Base-by-base conservation (phyloP, 352 stramenopile genomes). In the Phytophthora pistaciae region DNA sequence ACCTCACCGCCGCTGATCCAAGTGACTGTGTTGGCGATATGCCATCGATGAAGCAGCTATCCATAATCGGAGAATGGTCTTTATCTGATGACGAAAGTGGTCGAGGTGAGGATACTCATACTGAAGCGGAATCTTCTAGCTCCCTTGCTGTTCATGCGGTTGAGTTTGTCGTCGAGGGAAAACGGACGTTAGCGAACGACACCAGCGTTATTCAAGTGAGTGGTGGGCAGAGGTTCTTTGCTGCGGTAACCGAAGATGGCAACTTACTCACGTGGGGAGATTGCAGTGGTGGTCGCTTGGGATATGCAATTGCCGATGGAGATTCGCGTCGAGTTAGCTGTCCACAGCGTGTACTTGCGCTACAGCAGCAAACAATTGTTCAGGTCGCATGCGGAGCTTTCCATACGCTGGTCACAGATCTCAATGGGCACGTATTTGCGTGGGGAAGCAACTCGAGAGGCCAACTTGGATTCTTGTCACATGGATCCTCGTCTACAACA, bases 341-440 rank as follows among this genome's bases (percentile, higher is more conserved):
- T 8, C 87, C 87, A 25, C 78, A 78, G 3, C 66, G 63, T 38
- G 81, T 93, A 6, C 31, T 58, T 0, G 68, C 69, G 5, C 56
- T 92, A 11, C 10, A 73, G 9, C 56, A 80, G 25, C 66, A 74
- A 18, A 83, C 75, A 3, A 70, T 95, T 25, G 70, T 80, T 33
- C 74, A 91, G 49, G 82, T 95, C 4, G 63, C 88, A 3, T 95
- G 88, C 25, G 88, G 88, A 40, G 81, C 77, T 11, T 95, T 92
- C 56, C 88, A 95, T 48, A 80, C 84, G 3, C 72, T 95, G 1
- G 81, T 75, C 6, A 92, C 82, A 1, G 85, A 95, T 62, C 27
- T 93, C 13, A 91, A 95, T 54, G 88, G 85, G 20, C 85, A 93
- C 60, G 83, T 95, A 7, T 93, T 83, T 62, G 78, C 83, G 3